phyloP scores from a whole-genome alignment of 306 rosid species.

The Delonix regia region DNA sequence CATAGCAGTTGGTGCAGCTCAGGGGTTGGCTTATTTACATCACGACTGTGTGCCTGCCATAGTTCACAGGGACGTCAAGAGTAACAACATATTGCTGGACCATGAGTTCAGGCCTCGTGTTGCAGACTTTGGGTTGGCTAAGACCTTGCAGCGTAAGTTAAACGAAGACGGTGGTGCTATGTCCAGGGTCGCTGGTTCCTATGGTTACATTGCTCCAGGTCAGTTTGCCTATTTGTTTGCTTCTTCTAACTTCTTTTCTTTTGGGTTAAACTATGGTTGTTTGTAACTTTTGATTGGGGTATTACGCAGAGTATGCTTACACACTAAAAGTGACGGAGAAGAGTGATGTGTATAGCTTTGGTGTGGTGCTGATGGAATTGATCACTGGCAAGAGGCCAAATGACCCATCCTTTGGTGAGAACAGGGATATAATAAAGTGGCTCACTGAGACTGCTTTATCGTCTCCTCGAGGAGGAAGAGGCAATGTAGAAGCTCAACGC shows the following conservation, averaged over 20 bases:
- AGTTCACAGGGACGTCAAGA: slow-evolving; percentile 88
- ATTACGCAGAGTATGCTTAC: slow-evolving; percentile 59
- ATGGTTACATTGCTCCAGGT: slow-evolving; percentile 93
- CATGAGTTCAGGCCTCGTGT: slow-evolving; percentile 60
- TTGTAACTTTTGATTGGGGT: not conserved
- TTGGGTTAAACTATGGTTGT: not conserved
- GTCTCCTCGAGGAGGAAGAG: slow-evolving; percentile 20
- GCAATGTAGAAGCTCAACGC: not conserved
- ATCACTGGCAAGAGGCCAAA: slow-evolving; percentile 80
- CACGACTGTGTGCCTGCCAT: slow-evolving; percentile 76
- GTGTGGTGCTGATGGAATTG: slow-evolving; percentile 77
- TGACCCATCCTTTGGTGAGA: slow-evolving; percentile 70
- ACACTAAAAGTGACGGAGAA: slow-evolving; percentile 77
- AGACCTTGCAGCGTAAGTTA: slow-evolving; percentile 50
- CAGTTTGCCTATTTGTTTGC: not conserved
- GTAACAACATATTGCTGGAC: slow-evolving; percentile 80
- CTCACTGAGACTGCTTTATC: slow-evolving; percentile 51
- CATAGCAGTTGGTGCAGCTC: slow-evolving; percentile 59
- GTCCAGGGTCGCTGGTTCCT: slow-evolving; percentile 80
- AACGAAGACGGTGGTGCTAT: slow-evolving; percentile 37
- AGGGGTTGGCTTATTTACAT: slow-evolving; percentile 17
- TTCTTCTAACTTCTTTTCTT: not conserved
- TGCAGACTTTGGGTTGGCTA: slow-evolving; percentile 88
- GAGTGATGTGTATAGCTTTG: slow-evolving; percentile 85
- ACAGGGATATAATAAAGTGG: slow-evolving; percentile 81